Evolutionary conservation across 768 basidiomycete genomes (phyloP), one percentile per base, ranked within the genome.

Genomic region (Pleurotus platypus): DNA sequence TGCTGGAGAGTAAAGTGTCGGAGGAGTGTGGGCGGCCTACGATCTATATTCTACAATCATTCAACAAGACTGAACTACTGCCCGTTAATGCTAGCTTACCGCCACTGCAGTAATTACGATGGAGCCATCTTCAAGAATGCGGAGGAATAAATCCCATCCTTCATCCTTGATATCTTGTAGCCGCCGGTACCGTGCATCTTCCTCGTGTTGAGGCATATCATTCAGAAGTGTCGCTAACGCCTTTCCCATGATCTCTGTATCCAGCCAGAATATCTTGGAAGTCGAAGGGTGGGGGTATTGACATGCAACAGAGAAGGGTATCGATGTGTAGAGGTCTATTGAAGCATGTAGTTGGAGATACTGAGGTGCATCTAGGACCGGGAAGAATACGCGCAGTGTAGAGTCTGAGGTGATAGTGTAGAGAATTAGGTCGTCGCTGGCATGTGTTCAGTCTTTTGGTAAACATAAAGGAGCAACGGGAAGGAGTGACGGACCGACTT

Each of bases 351-450:
- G 80, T 68, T 96, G 94, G 40, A 97, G 78, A 66, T 84, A 81
- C 60, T 86, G 84, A 11, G 93, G 92, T 13, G 86, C 84, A 68
- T 97, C 94, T 46, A 97, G 73, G 11, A 97, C 91, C 4, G 94
- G 92, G 35, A 90, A 74, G 69, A 92, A 95, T 64, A 97, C 84
- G 20, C 94, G 85, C 37, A 96, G 68, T 4, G 87, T 88, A 0
- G 90, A 83, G 63, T 94, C 90, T 22, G 84, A 82, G 12, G 94
- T 92, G 58, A 91, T 80, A 37, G 92, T 94, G 67, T 90, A 94
- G 2, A 96, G 76, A 55, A 88, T 84, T 2, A 87, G 75, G 66
- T 92, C 89, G 64, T 88, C 85, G 42, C 90, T 91, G 61, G 3
- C 37, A 57, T 22, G 13, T 37, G 16, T 18, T 48, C 9, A 45